These are phyloP conservation scores for Amoeboaphelidium protococcarum DNA, from an alignment of 371 early-diverging fungal species.

Conservation along the genomic window DNA sequence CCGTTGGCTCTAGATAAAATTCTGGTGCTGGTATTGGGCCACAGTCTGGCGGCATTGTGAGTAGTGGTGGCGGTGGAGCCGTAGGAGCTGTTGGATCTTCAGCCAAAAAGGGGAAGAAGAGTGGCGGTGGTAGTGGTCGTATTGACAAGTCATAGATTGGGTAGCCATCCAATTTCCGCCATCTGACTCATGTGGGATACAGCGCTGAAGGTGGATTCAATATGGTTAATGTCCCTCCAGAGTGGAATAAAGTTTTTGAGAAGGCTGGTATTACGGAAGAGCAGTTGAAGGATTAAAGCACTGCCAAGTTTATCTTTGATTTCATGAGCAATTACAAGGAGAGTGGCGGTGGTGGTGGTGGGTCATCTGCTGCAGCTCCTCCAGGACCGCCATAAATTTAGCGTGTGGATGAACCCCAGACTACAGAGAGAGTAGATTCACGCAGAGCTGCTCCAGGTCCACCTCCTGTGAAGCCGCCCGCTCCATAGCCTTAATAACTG, in stretches of 20 bases:
- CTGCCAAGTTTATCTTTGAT: conserved; percentile 1
- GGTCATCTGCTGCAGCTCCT: neutral
- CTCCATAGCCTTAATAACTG: neutral
- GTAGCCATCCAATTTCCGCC: conserved; percentile 2
- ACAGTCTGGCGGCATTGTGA: neutral
- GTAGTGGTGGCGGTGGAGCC: neutral
- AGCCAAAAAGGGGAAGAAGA: no score
- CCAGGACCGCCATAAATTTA: neutral
- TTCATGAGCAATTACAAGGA: conserved; percentile 1
- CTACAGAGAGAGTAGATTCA: neutral
- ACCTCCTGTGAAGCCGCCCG: neutral
- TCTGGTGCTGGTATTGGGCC: neutral
- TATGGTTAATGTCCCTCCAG: conserved; percentile 3
- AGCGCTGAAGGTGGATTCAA: conserved; percentile 1
- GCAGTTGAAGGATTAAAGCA: conserved; percentile 1
- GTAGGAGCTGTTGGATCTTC: no score
- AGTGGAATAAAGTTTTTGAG: conserved; percentile 2
- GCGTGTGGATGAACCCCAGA: neutral
- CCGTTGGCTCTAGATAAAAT: no score
- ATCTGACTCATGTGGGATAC: conserved; percentile 3
- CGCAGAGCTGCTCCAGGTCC: neutral
- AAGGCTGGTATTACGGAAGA: conserved; percentile 2
- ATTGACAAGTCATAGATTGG: conserved; percentile 1
- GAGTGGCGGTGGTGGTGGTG: no score
- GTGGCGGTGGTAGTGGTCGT: no score